Conservation (phyloP, 1,284 basidiomycete genomes). For the Athelia sp. region DNA sequence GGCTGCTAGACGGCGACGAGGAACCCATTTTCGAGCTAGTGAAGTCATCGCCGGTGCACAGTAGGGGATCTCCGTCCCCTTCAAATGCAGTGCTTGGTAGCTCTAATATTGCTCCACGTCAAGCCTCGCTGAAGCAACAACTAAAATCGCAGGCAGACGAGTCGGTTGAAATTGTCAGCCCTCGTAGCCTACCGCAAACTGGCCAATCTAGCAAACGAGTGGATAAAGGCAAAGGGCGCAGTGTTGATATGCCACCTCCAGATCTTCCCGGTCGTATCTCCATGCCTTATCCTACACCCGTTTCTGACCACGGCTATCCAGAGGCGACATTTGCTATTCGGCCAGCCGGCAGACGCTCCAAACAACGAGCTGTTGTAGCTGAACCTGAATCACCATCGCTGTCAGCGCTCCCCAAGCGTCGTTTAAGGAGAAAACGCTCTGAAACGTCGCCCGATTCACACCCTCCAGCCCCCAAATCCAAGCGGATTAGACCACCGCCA, state of each 20-base stretch:
- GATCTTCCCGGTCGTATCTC: conserved; percentile 27
- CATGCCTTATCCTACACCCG: conserved; percentile 12
- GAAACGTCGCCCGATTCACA: conserved; percentile 5
- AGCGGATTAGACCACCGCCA: too few species aligned
- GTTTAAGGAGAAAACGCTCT: conserved; percentile 30
- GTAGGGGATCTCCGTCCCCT: conserved; percentile 1
- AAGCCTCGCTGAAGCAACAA: too few species aligned
- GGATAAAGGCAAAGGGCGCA: conserved; percentile 1
- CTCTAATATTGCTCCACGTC: too few species aligned
- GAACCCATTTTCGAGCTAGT: conserved; percentile 44
- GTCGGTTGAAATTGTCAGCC: not conserved
- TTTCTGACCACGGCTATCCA: conserved; percentile 22
- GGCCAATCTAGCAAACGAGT: too few species aligned
- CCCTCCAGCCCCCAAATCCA: too few species aligned
- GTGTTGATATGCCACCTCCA: conserved; percentile 35
- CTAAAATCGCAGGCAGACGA: not conserved
- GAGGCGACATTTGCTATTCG: conserved; percentile 54
- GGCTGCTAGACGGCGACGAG: conserved; percentile 62
- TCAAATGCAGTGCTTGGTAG: conserved; percentile 15
- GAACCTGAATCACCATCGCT: conserved; percentile 34
- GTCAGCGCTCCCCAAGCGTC: conserved; percentile 37
- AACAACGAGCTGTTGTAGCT: conserved; percentile 26
- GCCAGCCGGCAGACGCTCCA: conserved; percentile 29
- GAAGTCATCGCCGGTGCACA: conserved; percentile 37
- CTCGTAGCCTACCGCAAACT: too few species aligned